phyloP scores from a whole-genome alignment of 495 filamentous ascomycete species.

The Astrothelium macrocarpum region DNA sequence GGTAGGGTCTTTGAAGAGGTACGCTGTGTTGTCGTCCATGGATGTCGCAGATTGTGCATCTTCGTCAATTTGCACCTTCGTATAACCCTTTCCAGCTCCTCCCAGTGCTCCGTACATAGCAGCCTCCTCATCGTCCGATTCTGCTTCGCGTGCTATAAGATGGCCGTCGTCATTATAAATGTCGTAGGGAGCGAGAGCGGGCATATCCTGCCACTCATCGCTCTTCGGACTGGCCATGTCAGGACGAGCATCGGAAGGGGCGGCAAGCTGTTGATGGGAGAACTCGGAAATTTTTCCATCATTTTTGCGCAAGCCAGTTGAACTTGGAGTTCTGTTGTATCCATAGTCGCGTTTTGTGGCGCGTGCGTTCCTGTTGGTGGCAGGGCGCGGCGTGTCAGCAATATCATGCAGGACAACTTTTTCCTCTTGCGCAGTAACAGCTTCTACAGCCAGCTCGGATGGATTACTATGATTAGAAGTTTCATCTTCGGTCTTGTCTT shows the following conservation, averaged over 20 bases:
- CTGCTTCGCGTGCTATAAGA: slow-evolving; percentile 68
- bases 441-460: background rate
- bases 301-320: background rate
- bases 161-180: slow-evolving; percentile 90
- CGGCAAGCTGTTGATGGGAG: slow-evolving; percentile 77
- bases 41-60: slow-evolving; percentile 88
- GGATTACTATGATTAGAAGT: background rate
- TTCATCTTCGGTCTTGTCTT: background rate
- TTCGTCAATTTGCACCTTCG: slow-evolving; percentile 83
- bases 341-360: background rate
- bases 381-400: background rate
- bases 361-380: background rate
- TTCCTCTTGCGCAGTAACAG: background rate
- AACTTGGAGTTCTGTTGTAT: background rate
- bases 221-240: background rate
- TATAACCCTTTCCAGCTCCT: slow-evolving; percentile 90
- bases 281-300: slow-evolving; percentile 56
- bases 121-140: slow-evolving; percentile 59
- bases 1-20: slow-evolving; percentile 71
- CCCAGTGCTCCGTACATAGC: slow-evolving; percentile 66
- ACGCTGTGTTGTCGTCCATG: slow-evolving; percentile 95
- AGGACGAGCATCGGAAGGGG: slow-evolving; percentile 43
- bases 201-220: slow-evolving; percentile 81
- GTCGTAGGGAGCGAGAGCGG: slow-evolving; percentile 81
- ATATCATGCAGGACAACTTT: slow-evolving; percentile 1